A percentile compares a stretch with the other conserved stretches of the same genome.
Evolutionary conservation across 2,329 filamentous ascomycete genomes (phyloP).

Genomic region (Parastagonospora avenae): DNA sequence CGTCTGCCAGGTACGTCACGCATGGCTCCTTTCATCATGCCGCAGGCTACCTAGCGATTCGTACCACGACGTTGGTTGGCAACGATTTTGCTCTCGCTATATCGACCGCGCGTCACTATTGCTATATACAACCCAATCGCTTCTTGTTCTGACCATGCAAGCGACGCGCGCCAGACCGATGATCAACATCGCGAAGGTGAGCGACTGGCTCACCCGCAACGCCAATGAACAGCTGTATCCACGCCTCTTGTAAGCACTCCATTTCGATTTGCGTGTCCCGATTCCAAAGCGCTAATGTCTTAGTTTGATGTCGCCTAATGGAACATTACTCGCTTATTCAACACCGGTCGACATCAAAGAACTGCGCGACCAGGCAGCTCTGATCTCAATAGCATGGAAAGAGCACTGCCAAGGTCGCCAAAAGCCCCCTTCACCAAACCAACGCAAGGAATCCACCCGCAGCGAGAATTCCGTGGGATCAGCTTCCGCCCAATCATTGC

Average conservation of each 20-base stretch:
- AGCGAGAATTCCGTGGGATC: conserved; percentile 8
- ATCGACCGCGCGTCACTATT: background rate
- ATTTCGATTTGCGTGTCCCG: background rate
- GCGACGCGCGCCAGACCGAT: conserved; percentile 33
- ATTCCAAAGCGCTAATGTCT: background rate
- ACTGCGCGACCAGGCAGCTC: conserved; percentile 55
- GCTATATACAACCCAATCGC: background rate
- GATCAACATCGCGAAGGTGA: conserved; percentile 53
- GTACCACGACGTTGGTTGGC: background rate
- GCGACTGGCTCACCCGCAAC: conserved; percentile 52
- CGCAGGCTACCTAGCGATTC: background rate
- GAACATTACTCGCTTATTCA: conserved; percentile 56
- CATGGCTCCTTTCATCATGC: background rate
- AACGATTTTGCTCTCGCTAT: background rate
- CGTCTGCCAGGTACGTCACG: conserved; percentile 20
- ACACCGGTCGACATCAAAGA: conserved; percentile 55
- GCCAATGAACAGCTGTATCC: conserved; percentile 51
- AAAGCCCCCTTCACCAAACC: conserved; percentile 13
- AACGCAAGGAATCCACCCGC: conserved; percentile 12
- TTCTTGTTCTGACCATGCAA: conserved; percentile 17
- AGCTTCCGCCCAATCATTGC: conserved; percentile 13
- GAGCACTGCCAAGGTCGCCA: conserved; percentile 43
- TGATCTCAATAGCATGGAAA: conserved; percentile 57
- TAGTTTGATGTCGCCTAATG: conserved; percentile 58
- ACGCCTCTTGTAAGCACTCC: conserved; percentile 48